Evolutionary conservation across 192 early-diverging fungal genomes (phyloP).

Genomic region (Umbelopsis ramanniana): DNA sequence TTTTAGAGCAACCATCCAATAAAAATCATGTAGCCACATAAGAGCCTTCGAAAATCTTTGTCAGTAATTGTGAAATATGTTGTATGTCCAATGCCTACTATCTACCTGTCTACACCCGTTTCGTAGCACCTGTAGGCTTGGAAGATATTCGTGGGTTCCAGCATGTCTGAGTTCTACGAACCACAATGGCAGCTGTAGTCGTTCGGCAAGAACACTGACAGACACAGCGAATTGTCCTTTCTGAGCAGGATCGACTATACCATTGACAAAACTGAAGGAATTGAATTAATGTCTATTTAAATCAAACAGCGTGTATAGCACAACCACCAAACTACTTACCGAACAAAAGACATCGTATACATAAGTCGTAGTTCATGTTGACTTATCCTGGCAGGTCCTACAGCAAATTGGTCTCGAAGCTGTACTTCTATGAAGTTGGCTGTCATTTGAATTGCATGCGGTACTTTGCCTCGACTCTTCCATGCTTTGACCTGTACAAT

Average conservation of each 20-base stretch:
- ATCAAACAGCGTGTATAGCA: background rate
- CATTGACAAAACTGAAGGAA: slow-evolving; percentile 60
- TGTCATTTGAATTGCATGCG: slow-evolving; percentile 70
- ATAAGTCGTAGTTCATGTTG: slow-evolving; percentile 54
- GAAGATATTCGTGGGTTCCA: slow-evolving; percentile 66
- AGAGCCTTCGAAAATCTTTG: slow-evolving; percentile 43
- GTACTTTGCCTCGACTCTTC: slow-evolving; percentile 69
- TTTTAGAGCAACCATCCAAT: slow-evolving; percentile 48
- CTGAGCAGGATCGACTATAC: slow-evolving; percentile 62
- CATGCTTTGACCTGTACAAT: slow-evolving; percentile 67
- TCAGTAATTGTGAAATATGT: background rate
- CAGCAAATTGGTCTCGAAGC: slow-evolving; percentile 50
- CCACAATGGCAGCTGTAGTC: slow-evolving; percentile 63
- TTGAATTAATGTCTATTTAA: background rate
- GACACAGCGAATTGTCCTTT: slow-evolving; percentile 58
- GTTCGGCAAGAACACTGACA: slow-evolving; percentile 49
- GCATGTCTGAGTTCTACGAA: slow-evolving; percentile 74
- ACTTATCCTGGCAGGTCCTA: slow-evolving; percentile 14
- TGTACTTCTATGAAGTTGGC: slow-evolving; percentile 62
- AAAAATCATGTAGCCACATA: slow-evolving; percentile 58
- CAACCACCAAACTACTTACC: slow-evolving; percentile 15
- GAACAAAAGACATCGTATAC: slow-evolving; percentile 50
- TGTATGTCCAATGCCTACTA: background rate
- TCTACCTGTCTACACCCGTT: slow-evolving; percentile 46
- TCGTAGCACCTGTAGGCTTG: slow-evolving; percentile 58